These are phyloP conservation scores for Chalciporus sp. DNA, from an alignment of 1,284 basidiomycete genomes.

Conservation along the genomic window DNA sequence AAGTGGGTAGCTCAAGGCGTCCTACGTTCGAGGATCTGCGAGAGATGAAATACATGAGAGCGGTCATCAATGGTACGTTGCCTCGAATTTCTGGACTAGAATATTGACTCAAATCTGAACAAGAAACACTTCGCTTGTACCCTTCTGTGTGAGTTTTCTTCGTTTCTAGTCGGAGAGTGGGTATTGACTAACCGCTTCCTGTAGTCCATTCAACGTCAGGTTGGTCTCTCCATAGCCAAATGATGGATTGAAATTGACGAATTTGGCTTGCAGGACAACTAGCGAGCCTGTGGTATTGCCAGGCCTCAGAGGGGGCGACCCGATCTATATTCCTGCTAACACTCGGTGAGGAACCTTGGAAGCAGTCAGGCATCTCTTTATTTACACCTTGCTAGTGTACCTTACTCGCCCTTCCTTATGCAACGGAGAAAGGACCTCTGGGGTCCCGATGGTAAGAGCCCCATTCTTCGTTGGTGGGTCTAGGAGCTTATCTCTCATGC, in stretches of 20 bases:
- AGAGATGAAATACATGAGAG: constrained; percentile 60
- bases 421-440: constrained; percentile 41
- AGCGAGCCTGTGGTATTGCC: constrained; percentile 47
- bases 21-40: constrained; percentile 57
- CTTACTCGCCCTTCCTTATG: constrained; percentile 38
- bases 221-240: constrained; percentile 2
- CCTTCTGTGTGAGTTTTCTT: constrained; percentile 53
- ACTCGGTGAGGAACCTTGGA: constrained; percentile 40
- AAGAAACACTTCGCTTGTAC: constrained; percentile 64
- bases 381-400: constrained; percentile 18
- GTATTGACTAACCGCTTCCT: constrained; percentile 8
- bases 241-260: not conserved
- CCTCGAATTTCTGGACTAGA: not conserved
- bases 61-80: constrained; percentile 58
- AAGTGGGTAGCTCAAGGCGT: constrained; percentile 44
- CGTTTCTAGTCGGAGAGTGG: not conserved
- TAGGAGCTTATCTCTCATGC: not conserved
- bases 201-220: constrained; percentile 40
- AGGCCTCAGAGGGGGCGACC: constrained; percentile 32
- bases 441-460: constrained; percentile 39
- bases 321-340: constrained; percentile 36
- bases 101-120: not conserved
- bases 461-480: not conserved
- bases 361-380: constrained; percentile 21
- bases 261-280: constrained; percentile 41